Evolutionary conservation across 441 rosid genomes (phyloP).

Genomic region (Arabidopsis lyrata): DNA sequence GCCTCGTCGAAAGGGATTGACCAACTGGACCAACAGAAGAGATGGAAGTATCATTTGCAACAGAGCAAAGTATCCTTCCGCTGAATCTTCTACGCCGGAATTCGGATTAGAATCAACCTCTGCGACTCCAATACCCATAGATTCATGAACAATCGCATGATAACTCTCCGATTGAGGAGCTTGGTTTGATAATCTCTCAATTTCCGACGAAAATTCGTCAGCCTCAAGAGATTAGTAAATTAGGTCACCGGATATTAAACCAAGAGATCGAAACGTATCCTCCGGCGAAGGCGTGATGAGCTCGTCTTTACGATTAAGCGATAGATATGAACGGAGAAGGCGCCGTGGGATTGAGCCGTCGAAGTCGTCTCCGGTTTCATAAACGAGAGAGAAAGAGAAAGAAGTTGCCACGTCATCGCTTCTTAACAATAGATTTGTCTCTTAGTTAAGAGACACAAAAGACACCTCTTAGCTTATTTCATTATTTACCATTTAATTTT

Average conservation of each 20-base stretch:
- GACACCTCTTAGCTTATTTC: too few relatives aligned
- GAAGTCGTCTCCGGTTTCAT: constrained; percentile 5
- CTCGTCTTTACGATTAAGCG: constrained; percentile 67
- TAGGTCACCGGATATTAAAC: constrained; percentile 75
- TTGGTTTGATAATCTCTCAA: constrained; percentile 13
- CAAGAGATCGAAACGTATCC: constrained; percentile 60
- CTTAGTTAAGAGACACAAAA: too few relatives aligned
- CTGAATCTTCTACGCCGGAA: neutral
- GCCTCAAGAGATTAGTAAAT: constrained; percentile 54
- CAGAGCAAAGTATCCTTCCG: constrained; percentile 41
- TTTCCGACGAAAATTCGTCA: neutral
- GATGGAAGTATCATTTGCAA: constrained; percentile 40
- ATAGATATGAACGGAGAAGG: constrained; percentile 56
- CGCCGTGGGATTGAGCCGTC: constrained; percentile 30
- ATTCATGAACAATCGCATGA: constrained; percentile 16
- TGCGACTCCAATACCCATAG: constrained; percentile 20
- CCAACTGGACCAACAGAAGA: constrained; percentile 86
- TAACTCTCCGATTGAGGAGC: constrained; percentile 22
- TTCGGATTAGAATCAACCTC: neutral
- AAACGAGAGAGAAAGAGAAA: too few relatives aligned
- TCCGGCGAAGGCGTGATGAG: constrained; percentile 54
- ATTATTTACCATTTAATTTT: too few relatives aligned
- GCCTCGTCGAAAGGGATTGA: constrained; percentile 96
- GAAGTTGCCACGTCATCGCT: too few relatives aligned
- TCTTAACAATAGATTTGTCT: too few relatives aligned